phyloP scores from a whole-genome alignment of 345 rosid genomes.

The Carallia pectinifolia region DNA sequence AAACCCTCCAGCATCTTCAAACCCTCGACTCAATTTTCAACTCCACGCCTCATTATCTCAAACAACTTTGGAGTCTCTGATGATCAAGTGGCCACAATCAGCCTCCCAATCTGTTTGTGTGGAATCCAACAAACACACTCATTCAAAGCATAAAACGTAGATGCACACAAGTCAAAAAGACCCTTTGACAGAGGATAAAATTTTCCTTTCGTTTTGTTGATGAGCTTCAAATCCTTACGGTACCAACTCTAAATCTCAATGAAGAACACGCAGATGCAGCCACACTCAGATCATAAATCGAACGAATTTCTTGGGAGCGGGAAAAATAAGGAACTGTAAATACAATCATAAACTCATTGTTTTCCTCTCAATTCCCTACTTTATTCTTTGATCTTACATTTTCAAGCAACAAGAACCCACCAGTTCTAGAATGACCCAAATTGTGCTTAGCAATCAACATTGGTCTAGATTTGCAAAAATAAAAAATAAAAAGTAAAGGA shows the following conservation, averaged over 20 bases:
- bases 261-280: background rate
- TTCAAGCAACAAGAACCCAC: background rate
- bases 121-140: conserved; percentile 33
- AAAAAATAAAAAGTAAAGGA: background rate
- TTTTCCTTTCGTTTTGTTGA: no score
- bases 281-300: background rate
- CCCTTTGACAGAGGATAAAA: background rate
- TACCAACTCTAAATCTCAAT: background rate
- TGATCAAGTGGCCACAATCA: conserved; percentile 66
- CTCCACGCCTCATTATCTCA: conserved; percentile 53
- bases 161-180: background rate
- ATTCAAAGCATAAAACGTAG: conserved; percentile 14
- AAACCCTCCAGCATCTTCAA: conserved; percentile 67
- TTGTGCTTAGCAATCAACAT: background rate
- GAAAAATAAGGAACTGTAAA: background rate
- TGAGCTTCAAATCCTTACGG: no score
- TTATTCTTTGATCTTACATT: background rate
- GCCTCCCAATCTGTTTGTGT: conserved; percentile 69
- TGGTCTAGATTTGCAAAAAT: background rate
- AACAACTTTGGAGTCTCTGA: conserved; percentile 60
- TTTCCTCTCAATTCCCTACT: no score
- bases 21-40: conserved; percentile 57
- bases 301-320: no score
- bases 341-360: background rate
- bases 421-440: background rate